phyloP scores from a whole-genome alignment of 129 eudicot genomes.

The Arctium lappa region DNA sequence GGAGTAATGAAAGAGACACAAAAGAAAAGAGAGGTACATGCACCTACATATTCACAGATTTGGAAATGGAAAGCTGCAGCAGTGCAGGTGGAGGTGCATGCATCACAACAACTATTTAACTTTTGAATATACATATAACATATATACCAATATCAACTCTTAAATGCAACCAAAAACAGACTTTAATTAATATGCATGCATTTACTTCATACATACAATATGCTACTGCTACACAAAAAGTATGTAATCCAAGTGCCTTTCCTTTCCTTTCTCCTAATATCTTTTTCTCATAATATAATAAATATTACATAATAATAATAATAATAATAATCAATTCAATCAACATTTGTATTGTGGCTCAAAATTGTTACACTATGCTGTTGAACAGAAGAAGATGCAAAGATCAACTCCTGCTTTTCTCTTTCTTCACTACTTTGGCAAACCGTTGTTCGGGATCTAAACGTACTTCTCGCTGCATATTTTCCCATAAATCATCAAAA shows the following conservation, averaged over 20 bases:
- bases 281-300: background rate
- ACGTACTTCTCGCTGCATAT: conserved; percentile 59
- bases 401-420: conserved; percentile 8
- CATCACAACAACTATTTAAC: background rate
- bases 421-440: conserved; percentile 30
- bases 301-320: background rate
- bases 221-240: background rate
- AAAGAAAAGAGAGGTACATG: background rate
- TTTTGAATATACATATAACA: too few relatives aligned
- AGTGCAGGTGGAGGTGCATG: background rate
- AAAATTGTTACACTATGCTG: background rate
- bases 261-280: background rate
- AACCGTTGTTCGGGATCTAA: conserved; percentile 50
- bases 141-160: background rate
- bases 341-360: background rate
- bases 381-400: background rate
- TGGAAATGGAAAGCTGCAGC: background rate
- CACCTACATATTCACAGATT: background rate
- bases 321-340: too few relatives aligned
- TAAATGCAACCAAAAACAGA: background rate
- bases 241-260: background rate
- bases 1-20: background rate
- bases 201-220: too few relatives aligned
- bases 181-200: background rate
- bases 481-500: conserved; percentile 62